A percentile compares a stretch with the other conserved stretches of the same genome.
Evolutionary conservation across 257 asterid genomes (phyloP).

Genomic region (Dorcoceras hygrometricum): DNA sequence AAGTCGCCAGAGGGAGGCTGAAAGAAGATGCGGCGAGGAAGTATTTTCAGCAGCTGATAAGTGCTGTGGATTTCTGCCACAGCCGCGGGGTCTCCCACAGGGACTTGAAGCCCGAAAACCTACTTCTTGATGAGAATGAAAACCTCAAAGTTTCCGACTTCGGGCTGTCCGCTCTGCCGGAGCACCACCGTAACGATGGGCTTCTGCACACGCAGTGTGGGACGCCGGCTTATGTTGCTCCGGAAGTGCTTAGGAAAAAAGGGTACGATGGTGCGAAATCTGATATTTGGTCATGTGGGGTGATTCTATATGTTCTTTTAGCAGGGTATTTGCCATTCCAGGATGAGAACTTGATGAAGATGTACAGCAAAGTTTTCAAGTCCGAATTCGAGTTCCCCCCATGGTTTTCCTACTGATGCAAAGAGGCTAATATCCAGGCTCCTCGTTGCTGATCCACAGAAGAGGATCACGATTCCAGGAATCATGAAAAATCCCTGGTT

Average conservation of each 20-base stretch:
- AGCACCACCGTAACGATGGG: conserved; percentile 58
- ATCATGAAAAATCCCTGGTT: conserved; percentile 66
- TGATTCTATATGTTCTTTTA: conserved; percentile 60
- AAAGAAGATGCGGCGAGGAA: conserved; percentile 52
- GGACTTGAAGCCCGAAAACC: conserved; percentile 75
- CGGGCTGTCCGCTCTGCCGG: conserved; percentile 76
- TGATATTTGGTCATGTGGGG: conserved; percentile 94
- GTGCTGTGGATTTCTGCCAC: conserved; percentile 80
- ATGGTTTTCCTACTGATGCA: conserved; percentile 62
- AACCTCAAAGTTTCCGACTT: conserved; percentile 72
- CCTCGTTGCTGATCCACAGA: conserved; percentile 58
- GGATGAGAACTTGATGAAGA: conserved; percentile 65
- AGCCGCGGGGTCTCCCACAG: conserved; percentile 84
- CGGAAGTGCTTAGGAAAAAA: conserved; percentile 64
- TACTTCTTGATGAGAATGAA: conserved; percentile 66
- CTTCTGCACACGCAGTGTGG: conserved; percentile 81
- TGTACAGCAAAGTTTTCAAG: conserved; percentile 71
- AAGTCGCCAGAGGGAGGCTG: conserved; percentile 49
- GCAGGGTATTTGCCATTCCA: conserved; percentile 76
- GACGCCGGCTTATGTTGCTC: conserved; percentile 82
- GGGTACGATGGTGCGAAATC: conserved; percentile 80
- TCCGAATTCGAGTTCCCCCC: conserved; percentile 65
- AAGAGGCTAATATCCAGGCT: conserved; percentile 55
- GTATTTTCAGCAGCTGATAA: conserved; percentile 72
- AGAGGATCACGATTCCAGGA: conserved; percentile 47